Percentiles rank a stretch among this genome's conserved stretches.
Evolutionary conservation across 768 basidiomycete genomes (phyloP).

Genomic region (Russula griseocarnosa): DNA sequence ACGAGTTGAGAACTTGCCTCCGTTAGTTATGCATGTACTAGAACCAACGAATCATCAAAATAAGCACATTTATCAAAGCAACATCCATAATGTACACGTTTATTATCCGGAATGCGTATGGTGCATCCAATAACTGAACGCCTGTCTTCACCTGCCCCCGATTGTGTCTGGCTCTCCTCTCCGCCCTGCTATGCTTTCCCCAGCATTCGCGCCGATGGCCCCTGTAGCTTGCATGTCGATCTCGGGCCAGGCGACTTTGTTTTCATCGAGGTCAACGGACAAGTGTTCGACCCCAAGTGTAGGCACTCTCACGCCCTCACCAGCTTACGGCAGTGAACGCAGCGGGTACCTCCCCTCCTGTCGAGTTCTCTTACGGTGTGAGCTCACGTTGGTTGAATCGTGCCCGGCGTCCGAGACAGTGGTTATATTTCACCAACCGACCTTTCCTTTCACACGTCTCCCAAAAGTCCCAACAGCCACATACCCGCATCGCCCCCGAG

Average conservation of each 20-base stretch:
- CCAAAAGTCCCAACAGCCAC: conserved; percentile 44
- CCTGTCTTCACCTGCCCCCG: not conserved
- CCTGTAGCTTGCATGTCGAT: conserved; percentile 95
- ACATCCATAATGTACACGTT: not conserved
- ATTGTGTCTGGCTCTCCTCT: too few species aligned
- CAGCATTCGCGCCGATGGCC: too few species aligned
- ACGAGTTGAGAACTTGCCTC: not conserved
- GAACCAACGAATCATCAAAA: not conserved
- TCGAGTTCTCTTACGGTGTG: conserved; percentile 41
- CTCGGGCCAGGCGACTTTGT: conserved; percentile 97
- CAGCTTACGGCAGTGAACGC: too few species aligned
- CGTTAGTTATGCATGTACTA: conserved; percentile 8
- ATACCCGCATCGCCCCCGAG: conserved; percentile 43
- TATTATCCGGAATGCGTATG: not conserved
- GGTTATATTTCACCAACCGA: conserved; percentile 63
- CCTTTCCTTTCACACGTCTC: conserved; percentile 57
- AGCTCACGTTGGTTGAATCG: conserved; percentile 60
- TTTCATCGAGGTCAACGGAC: conserved; percentile 98
- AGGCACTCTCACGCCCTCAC: conserved; percentile 94
- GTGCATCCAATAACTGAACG: not conserved
- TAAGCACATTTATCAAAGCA: not conserved
- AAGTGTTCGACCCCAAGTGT: conserved; percentile 97
- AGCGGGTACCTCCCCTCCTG: conserved; percentile 50
- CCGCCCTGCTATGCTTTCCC: too few species aligned
- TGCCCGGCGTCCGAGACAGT: conserved; percentile 48